phyloP scores from a whole-genome alignment of 2,329 filamentous ascomycete species.

The Drechslerella stenobrocha region DNA sequence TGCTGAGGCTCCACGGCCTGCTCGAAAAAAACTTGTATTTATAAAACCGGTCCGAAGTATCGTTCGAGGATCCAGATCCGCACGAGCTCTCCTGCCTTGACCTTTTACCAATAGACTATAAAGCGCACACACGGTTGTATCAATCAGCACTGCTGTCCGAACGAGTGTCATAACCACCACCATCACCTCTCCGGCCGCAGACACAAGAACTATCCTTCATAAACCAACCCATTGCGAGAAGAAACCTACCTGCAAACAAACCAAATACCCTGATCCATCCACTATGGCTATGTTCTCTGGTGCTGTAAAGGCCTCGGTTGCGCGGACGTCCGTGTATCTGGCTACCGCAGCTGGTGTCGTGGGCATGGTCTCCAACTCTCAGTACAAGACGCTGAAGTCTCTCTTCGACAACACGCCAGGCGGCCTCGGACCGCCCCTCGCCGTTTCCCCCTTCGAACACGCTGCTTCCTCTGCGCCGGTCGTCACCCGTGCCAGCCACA shows the following conservation, averaged over 20 bases:
- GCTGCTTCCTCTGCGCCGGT: slow-evolving; percentile 7
- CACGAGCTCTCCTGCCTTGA: slow-evolving; percentile 1
- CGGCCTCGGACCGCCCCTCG: slow-evolving; percentile 8
- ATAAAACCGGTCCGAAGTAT: no score
- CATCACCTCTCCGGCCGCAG: no score
- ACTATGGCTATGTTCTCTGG: slow-evolving; percentile 35
- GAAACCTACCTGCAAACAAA: no score
- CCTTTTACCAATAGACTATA: not conserved
- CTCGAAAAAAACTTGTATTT: not conserved
- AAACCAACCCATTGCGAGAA: not conserved
- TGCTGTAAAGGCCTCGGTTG: slow-evolving; percentile 22
- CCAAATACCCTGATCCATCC: not conserved
- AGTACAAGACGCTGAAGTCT: slow-evolving; percentile 46
- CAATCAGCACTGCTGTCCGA: no score
- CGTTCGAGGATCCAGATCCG: no score
- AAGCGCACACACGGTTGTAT: no score
- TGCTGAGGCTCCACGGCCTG: no score
- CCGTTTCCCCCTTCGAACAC: slow-evolving; percentile 35
- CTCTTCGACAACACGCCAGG: slow-evolving; percentile 36
- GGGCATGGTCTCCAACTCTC: slow-evolving; percentile 34
- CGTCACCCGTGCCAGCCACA: slow-evolving; percentile 8
- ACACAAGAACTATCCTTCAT: not conserved
- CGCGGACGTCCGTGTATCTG: slow-evolving; percentile 34
- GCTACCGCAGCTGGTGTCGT: slow-evolving; percentile 30
- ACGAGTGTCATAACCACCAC: no score